phyloP scores from a whole-genome alignment of 495 filamentous ascomycete genomes.

The Aspergillus saccharolyticus region DNA sequence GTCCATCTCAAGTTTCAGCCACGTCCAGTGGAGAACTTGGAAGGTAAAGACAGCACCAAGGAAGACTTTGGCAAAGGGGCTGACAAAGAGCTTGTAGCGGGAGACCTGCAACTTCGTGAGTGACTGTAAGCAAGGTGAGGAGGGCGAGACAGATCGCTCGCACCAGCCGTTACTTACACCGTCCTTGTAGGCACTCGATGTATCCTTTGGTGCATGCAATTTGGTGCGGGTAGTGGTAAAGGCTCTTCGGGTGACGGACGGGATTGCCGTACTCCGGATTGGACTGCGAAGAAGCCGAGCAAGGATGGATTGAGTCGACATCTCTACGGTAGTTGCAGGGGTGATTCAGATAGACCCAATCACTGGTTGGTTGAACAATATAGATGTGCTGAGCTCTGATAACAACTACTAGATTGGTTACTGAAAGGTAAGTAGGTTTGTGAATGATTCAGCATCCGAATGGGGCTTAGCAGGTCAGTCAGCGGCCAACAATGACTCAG shows the following conservation, averaged over 20 bases:
- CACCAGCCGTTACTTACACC: slow-evolving; percentile 11
- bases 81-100: slow-evolving; percentile 75
- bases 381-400: no score
- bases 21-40: slow-evolving; percentile 77
- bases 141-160: neutral
- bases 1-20: slow-evolving; percentile 80
- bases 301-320: neutral
- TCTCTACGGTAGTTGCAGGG: no score
- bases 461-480: no score
- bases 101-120: slow-evolving; percentile 41
- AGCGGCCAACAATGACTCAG: slow-evolving; percentile 23
- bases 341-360: no score
- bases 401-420: no score
- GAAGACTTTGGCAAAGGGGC: slow-evolving; percentile 80
- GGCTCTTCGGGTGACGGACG: slow-evolving; percentile 6
- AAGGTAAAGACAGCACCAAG: slow-evolving; percentile 84
- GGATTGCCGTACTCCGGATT: neutral
- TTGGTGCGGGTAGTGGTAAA: slow-evolving; percentile 14
- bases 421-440: no score
- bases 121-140: neutral
- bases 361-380: no score
- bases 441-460: no score
- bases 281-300: neutral
- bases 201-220: slow-evolving; percentile 8
- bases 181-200: slow-evolving; percentile 19